Evolutionary conservation across 495 filamentous ascomycete genomes (phyloP).

Genomic region (Podospora pseudocomata): DNA sequence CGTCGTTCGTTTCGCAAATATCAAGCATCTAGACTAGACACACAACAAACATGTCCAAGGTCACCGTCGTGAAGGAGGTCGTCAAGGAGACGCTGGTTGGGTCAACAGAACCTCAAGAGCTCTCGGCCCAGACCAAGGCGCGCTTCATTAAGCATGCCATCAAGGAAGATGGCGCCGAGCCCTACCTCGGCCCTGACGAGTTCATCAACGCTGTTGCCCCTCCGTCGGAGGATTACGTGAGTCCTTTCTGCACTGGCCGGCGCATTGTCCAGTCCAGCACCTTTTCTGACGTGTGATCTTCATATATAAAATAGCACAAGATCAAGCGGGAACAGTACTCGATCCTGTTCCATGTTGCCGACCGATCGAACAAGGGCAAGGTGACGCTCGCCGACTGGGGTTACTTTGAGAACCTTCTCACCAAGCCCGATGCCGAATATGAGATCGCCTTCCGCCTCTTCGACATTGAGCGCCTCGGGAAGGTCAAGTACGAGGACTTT

Average conservation of each 20-base stretch:
- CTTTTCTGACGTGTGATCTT: slow-evolving; percentile 22
- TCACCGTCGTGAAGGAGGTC: slow-evolving; percentile 57
- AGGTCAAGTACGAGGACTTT: slow-evolving; percentile 84
- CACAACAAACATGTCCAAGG: slow-evolving; percentile 32
- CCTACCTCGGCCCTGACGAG: slow-evolving; percentile 73
- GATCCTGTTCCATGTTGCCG: slow-evolving; percentile 87
- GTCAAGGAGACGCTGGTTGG: slow-evolving; percentile 79
- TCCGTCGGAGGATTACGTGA: slow-evolving; percentile 82
- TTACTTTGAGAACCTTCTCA: slow-evolving; percentile 87
- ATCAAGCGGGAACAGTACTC: slow-evolving; percentile 92
- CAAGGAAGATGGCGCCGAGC: slow-evolving; percentile 71
- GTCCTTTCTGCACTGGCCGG: slow-evolving; percentile 33
- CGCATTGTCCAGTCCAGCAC: background rate
- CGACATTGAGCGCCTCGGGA: slow-evolving; percentile 75
- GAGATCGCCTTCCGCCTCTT: slow-evolving; percentile 98
- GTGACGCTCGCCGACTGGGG: slow-evolving; percentile 82
- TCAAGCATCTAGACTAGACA: background rate
- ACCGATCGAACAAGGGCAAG: slow-evolving; percentile 65
- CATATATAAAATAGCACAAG: slow-evolving; percentile 68
- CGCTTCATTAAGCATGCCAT: slow-evolving; percentile 74
- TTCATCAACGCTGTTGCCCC: slow-evolving; percentile 92
- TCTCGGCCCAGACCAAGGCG: slow-evolving; percentile 65
- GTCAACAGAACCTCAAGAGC: slow-evolving; percentile 51
- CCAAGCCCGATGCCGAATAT: slow-evolving; percentile 95
- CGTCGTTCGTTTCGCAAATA: background rate